These are phyloP conservation scores for Ophioceras dolichostomum DNA, from an alignment of 2,329 filamentous ascomycete species.

Conservation along the genomic window DNA sequence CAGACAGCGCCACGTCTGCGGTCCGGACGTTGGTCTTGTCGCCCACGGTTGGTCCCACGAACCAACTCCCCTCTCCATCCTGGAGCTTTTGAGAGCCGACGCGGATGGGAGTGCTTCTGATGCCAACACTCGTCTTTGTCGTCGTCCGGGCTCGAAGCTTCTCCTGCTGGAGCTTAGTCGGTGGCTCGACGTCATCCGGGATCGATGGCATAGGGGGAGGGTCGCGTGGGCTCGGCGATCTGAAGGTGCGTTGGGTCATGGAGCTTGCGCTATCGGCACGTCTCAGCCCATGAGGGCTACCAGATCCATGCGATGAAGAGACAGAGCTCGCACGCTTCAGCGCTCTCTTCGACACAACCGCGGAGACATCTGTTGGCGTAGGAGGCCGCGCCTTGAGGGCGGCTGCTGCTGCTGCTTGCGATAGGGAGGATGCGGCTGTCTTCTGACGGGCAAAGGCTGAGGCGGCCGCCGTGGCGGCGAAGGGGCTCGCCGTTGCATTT, in stretches of 20 bases:
- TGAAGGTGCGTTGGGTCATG: constrained; percentile 83
- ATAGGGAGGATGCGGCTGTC: constrained; percentile 56
- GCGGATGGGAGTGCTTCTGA: constrained; percentile 29
- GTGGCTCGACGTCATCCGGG: background rate
- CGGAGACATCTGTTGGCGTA: constrained; percentile 66
- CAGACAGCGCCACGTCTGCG: constrained; percentile 27
- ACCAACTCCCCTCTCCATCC: constrained; percentile 33
- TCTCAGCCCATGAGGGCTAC: constrained; percentile 3
- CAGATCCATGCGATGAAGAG: constrained; percentile 46
- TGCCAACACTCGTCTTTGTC: too few species aligned
- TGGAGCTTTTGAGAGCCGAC: constrained; percentile 39
- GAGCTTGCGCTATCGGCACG: constrained; percentile 54
- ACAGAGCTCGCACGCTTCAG: constrained; percentile 56
- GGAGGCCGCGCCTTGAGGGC: constrained; percentile 69
- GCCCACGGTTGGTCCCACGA: constrained; percentile 29
- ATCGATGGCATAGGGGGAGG: constrained; percentile 1
- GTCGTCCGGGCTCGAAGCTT: constrained; percentile 18
- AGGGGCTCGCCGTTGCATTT: constrained; percentile 52
- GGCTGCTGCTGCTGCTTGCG: constrained; percentile 75
- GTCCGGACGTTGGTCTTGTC: constrained; percentile 31
- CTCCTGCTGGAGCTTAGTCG: background rate
- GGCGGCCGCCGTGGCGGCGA: constrained; percentile 67
- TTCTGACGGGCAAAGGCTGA: constrained; percentile 66
- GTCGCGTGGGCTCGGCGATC: constrained; percentile 53
- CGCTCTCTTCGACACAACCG: constrained; percentile 83